Base-by-base conservation (phyloP, 2,329 filamentous ascomycete genomes). In the Colletotrichum navitas region DNA sequence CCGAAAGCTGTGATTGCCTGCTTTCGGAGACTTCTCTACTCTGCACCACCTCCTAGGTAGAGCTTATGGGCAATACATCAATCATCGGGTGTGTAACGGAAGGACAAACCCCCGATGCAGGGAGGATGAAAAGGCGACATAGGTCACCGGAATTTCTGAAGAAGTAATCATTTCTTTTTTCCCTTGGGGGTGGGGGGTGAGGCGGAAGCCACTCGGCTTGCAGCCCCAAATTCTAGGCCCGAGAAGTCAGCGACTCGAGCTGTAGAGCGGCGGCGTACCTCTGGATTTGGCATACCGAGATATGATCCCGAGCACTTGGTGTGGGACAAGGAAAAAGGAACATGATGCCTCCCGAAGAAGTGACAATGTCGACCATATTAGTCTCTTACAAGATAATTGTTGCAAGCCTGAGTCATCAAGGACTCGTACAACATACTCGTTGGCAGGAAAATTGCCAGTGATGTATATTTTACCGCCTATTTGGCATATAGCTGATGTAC, bases 401-500 rank as follows among this genome's bases (percentile, higher is more conserved):
- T 24, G 26, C 49, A 61, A 43, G n/a, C 21, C 26, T 24, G n/a
- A 29, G n/a, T 7, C 29, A 55, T 36, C 34, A 8, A 21, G 10
- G 56, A 34, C 26, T 67, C 8, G 26, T 11, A 55, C 51, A 41
- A 16, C 26, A n/a, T 26, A 14, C 26, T 39, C 36, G 34, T 29
- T 62, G 26, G 14, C 41, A 26, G 11, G 32, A 29, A 41, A 58
- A 45, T 45, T 4, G 4, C 32, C n/a, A 29, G 16, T n/a, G n/a
- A 12, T 47, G 18, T 36, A 5, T 54, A 26, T 21, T 6, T 43
- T 29, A 45, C 21, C 21, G 14, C 21, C 11, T 24, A 14, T 29
- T 43, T 71, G 58, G 55, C 26, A 65, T 29, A 1, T 29, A 43
- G 36, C 43, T 71, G 68, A 68, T 68, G 34, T 11, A 12, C 64